Percentiles rank a stretch among this genome's conserved stretches.
Conservation (phyloP, 2,329 filamentous ascomycete genomes). For the Phialophora tarda region DNA sequence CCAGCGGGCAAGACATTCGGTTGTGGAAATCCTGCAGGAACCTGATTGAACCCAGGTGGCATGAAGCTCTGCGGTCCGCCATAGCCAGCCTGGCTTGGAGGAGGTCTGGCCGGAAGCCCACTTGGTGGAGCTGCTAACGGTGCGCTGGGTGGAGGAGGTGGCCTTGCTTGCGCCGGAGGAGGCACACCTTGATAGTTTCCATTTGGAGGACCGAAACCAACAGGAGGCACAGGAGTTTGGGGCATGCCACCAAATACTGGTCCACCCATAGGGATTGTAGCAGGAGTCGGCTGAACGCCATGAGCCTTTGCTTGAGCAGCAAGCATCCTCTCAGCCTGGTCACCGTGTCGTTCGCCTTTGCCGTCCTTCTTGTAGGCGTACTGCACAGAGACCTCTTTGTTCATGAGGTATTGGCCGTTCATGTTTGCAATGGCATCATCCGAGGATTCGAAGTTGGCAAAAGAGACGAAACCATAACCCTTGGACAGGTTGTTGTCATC, state of each 20-base stretch:
- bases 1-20: constrained; percentile 55
- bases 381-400: constrained; percentile 94
- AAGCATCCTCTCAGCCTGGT: constrained; percentile 88
- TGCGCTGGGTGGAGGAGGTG: constrained; percentile 64
- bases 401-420: constrained; percentile 95
- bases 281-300: constrained; percentile 83
- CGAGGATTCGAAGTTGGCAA: constrained; percentile 88
- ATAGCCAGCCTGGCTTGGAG: constrained; percentile 70
- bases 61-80: constrained; percentile 66
- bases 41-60: constrained; percentile 50
- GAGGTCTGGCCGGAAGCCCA: constrained; percentile 70
- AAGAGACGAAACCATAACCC: constrained; percentile 95
- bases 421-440: constrained; percentile 91
- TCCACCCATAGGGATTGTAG: constrained; percentile 64
- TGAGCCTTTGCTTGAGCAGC: constrained; percentile 92
- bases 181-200: constrained; percentile 51
- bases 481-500: constrained; percentile 89
- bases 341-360: constrained; percentile 93
- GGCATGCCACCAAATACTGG: constrained; percentile 44
- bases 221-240: constrained; percentile 43
- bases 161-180: constrained; percentile 50
- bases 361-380: constrained; percentile 99
- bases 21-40: constrained; percentile 47
- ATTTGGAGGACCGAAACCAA: constrained; percentile 51
- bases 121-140: constrained; percentile 55